A percentile compares a stretch with the other conserved stretches of the same genome.
Conservation (phyloP, 176 grass and related monocot species). For the Aegilops bicornis region DNA sequence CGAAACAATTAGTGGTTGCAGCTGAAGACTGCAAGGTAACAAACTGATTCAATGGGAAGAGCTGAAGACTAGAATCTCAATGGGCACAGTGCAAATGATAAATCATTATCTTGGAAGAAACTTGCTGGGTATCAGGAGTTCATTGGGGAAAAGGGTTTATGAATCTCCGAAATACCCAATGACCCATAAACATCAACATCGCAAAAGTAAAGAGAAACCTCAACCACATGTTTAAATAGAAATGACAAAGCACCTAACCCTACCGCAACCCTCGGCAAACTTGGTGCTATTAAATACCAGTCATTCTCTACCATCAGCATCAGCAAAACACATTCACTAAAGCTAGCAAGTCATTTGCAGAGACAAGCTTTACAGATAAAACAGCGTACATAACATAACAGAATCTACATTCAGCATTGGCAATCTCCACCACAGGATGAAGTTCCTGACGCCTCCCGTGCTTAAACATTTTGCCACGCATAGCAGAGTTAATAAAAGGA, state of each 20-base stretch:
- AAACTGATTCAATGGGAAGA: not conserved
- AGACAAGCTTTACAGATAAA: conserved; percentile 29
- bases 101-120: not conserved
- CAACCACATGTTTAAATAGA: not conserved
- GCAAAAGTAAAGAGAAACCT: not conserved
- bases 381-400: conserved; percentile 26
- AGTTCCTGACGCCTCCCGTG: not conserved
- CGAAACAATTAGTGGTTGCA: not conserved
- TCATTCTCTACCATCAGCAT: conserved; percentile 7
- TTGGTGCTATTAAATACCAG: not conserved
- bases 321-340: not conserved
- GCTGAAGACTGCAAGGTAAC: not conserved
- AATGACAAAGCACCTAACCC: not conserved
- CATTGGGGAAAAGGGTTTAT: not conserved
- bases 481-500: not conserved
- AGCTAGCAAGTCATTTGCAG: conserved; percentile 7
- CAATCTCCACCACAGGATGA: not conserved
- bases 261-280: not conserved
- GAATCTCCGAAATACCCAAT: not conserved
- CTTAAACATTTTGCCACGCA: conserved; percentile 17
- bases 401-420: conserved; percentile 18
- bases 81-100: not conserved
- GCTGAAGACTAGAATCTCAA: not conserved
- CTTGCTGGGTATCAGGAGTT: not conserved
- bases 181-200: not conserved